A percentile compares a stretch with the other conserved stretches of the same genome.
Conservation (phyloP, 805 yeast genomes). For the Cyberlindnera mycetangii region DNA sequence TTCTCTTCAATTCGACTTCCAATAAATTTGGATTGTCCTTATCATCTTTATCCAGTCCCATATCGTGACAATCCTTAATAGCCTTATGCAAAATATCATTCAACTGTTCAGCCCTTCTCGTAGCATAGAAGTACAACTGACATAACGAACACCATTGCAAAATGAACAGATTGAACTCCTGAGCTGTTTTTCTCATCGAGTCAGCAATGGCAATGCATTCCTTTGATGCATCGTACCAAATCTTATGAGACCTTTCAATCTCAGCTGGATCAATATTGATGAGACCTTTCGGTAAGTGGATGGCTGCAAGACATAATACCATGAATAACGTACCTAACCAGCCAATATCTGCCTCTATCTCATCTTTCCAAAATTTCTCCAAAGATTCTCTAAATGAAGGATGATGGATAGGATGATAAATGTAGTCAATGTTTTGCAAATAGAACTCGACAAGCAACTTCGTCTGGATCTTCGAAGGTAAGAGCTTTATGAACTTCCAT, state of each 20-base stretch:
- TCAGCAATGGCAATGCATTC: constrained; percentile 25
- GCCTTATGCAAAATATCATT: constrained; percentile 25
- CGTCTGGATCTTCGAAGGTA: constrained; percentile 27
- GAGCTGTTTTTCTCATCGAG: constrained; percentile 10
- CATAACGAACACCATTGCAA: constrained; percentile 29
- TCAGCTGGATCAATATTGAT: constrained; percentile 25
- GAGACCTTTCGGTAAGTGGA: constrained; percentile 28
- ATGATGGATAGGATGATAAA: constrained; percentile 31
- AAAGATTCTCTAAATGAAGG: constrained; percentile 23
- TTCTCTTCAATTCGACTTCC: constrained; percentile 31
- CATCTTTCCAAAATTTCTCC: constrained; percentile 22
- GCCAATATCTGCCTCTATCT: constrained; percentile 23
- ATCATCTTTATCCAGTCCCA: constrained; percentile 29
- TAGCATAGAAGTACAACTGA: constrained; percentile 30
- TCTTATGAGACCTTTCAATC: constrained; percentile 26
- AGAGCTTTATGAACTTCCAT: constrained; percentile 18
- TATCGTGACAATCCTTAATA: constrained; percentile 23
- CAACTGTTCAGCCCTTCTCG: constrained; percentile 27
- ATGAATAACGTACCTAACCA: constrained; percentile 26
- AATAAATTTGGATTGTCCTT: constrained; percentile 23
- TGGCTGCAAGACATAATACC: constrained; percentile 26
- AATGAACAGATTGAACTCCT: constrained; percentile 19
- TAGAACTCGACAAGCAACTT: constrained; percentile 27
- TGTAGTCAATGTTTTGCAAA: constrained; percentile 28
- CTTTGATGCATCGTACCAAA: constrained; percentile 28